Evolutionary conservation across 306 rosid genomes (phyloP), one percentile per base, ranked within the genome.

Genomic region (Astragalus glycyphyllos): DNA sequence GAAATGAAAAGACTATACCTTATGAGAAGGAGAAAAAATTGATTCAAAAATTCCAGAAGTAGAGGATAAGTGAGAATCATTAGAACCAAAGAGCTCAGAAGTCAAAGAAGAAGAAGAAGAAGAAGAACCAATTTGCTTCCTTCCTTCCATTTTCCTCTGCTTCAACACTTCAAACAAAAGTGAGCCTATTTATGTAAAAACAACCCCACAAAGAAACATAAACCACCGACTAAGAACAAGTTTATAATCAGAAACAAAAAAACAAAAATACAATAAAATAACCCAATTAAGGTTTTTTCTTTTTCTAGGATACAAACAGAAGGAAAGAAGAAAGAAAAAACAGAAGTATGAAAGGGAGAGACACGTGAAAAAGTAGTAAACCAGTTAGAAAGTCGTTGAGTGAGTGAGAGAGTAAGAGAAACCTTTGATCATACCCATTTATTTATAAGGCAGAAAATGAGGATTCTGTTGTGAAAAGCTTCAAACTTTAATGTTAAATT

Each of bases 81-180:
- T 77, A 44, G 86, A 77, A 6, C 89, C 98, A 54, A 90, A 88
- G 58, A 86, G 86, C 65, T 92, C 91, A 81, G 84, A 83, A 78
- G 93, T 86, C 82, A 86, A 87, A 56, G 97, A 82, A 58, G 79
- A 79, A 7, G 86, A 88, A 38, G 86, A 85, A 75, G n/a, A n/a
- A n/a, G n/a, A n/a, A n/a, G n/a, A n/a, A n/a, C 73, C 84, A 4
- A 59, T 13, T 62, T 82, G 26, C 45, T 86, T 88, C 20, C 58
- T 84, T 54, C 86, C 97, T 50, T 86, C 97, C 97, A 89, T 92
- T 84, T 11, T 71, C 55, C 49, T 51, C 71, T 41, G 7, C 40
- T 12, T 82, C 75, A 71, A 59, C 7, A 44, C 69, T 58, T 29
- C 11, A 69, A 68, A 44, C 51, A 65, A 67, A 54, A 31, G 49